Conservation (phyloP, 208 protist genomes). For the Leishmania braziliensis region DNA sequence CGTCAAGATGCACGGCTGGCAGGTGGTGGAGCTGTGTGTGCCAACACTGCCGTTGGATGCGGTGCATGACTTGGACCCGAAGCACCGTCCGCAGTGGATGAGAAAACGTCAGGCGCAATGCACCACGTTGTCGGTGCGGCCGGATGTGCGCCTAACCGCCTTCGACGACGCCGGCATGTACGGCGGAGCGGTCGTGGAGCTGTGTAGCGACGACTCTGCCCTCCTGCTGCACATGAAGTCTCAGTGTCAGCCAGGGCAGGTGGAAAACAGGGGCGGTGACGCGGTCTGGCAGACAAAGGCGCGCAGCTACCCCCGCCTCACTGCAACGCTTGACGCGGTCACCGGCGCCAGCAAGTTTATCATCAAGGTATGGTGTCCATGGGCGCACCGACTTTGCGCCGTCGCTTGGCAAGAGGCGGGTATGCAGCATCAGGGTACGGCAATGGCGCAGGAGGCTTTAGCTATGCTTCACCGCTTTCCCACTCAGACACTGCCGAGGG, state of each 20-base stretch:
- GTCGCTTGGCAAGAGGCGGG: conserved; percentile 2
- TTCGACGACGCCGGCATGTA: conserved; percentile 39
- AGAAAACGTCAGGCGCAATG: background rate
- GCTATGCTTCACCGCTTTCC: conserved; percentile 5
- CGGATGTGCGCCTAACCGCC: conserved; percentile 28
- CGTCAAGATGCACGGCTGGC: conserved; percentile 26
- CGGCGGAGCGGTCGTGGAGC: conserved; percentile 30
- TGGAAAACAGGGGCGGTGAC: background rate
- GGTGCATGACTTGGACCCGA: background rate
- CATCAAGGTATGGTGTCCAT: conserved; percentile 18
- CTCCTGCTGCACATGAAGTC: conserved; percentile 13
- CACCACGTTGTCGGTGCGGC: background rate
- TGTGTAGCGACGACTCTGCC: conserved; percentile 14
- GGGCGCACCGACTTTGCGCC: conserved; percentile 13
- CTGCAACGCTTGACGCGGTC: conserved; percentile 9
- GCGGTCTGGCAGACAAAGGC: background rate
- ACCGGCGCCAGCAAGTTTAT: conserved; percentile 15
- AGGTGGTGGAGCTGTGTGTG: conserved; percentile 31
- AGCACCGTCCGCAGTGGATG: background rate
- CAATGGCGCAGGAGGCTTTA: conserved; percentile 5
- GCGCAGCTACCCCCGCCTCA: background rate
- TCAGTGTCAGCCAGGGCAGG: conserved; percentile 17
- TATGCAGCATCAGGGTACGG: background rate
- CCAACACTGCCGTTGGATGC: conserved; percentile 25
- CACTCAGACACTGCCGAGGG: background rate